Evolutionary conservation across 148 eudicot genomes (phyloP).

Genomic region (Oxyria digyna): DNA sequence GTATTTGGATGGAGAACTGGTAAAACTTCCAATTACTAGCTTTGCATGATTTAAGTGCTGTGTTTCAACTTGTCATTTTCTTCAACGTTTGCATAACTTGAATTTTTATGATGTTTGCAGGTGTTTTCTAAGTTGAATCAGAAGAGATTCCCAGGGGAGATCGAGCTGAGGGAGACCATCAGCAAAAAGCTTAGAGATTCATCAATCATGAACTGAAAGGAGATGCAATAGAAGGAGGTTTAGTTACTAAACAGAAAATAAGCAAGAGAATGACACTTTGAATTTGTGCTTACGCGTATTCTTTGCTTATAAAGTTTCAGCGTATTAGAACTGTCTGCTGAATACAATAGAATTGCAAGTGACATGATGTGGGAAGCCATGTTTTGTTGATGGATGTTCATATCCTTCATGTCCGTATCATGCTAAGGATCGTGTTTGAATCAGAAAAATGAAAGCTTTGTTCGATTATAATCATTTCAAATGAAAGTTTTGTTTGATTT

Average conservation of each 20-base stretch:
- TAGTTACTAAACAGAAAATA: not conserved
- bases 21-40: constrained; percentile 21
- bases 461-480: no score
- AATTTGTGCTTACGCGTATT: not conserved
- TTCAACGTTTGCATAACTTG: not conserved
- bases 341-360: not conserved
- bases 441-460: no score
- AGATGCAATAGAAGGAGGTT: not conserved
- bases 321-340: not conserved
- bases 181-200: constrained; percentile 37
- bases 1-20: constrained; percentile 55
- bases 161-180: constrained; percentile 63
- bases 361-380: not conserved
- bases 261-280: constrained; percentile 1
- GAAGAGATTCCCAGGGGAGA: constrained; percentile 88
- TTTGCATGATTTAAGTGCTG: no score
- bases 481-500: not conserved
- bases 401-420: not conserved
- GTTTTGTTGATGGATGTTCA: not conserved
- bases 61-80: not conserved
- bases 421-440: no score
- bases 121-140: constrained; percentile 75
- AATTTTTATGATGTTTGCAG: constrained; percentile 20
- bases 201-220: constrained; percentile 20
- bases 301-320: not conserved